Conservation (phyloP, 2,329 filamentous ascomycete genomes). For the Clarireedia monteithiana region DNA sequence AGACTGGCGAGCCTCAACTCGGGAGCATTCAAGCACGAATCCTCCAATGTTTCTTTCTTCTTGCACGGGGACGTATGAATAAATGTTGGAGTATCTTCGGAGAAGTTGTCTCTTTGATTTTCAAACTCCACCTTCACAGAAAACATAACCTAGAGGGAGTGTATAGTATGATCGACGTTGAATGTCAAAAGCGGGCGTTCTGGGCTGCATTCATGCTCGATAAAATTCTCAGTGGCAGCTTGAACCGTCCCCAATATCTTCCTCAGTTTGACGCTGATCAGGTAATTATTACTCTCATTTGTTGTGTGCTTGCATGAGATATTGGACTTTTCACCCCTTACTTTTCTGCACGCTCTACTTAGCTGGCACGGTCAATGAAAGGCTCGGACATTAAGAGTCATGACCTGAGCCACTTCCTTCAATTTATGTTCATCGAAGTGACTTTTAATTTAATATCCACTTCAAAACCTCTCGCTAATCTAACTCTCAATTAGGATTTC, state of each 20-base stretch:
- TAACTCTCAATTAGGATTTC: not conserved
- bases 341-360: too few relatives aligned
- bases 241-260: not conserved
- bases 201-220: conserved; percentile 59
- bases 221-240: conserved; percentile 41
- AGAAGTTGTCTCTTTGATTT: conserved; percentile 26
- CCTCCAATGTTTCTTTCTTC: conserved; percentile 30
- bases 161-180: conserved; percentile 33
- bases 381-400: not conserved
- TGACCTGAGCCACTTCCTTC: not conserved
- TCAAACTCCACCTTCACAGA: conserved; percentile 27
- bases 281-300: not conserved
- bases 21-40: conserved; percentile 34
- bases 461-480: not conserved
- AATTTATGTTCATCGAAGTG: not conserved
- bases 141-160: conserved; percentile 16
- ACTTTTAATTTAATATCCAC: not conserved
- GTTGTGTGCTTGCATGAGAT: not conserved
- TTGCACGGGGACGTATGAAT: conserved; percentile 29
- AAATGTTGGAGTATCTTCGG: conserved; percentile 30
- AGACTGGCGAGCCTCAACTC: conserved; percentile 27
- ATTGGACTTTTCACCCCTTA: too few relatives aligned
- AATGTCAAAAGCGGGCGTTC: conserved; percentile 47
- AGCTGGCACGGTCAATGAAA: too few relatives aligned
- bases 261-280: not conserved